phyloP scores from a whole-genome alignment of 345 rosid species.

The Carallia brachiata region DNA sequence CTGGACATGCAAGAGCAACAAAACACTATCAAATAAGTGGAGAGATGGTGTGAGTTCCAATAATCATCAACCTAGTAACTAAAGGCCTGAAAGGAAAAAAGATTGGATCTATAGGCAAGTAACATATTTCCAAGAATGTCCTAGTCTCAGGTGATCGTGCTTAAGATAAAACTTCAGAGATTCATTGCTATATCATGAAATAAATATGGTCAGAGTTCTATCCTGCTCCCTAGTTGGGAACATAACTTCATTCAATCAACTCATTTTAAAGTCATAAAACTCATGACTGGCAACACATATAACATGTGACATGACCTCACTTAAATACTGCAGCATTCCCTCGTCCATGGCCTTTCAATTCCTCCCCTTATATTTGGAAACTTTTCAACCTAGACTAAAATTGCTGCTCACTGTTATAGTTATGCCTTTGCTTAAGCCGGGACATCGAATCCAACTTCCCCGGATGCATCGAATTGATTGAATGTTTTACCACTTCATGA shows the following conservation, averaged over 20 bases:
- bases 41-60: background rate
- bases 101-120: background rate
- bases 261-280: background rate
- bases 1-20: background rate
- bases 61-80: too few species aligned
- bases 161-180: too few species aligned
- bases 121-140: background rate
- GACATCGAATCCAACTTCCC: background rate
- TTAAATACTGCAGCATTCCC: background rate
- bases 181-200: too few species aligned
- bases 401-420: background rate
- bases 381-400: background rate
- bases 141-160: too few species aligned
- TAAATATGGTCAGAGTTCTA: too few species aligned
- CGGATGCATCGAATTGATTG: background rate
- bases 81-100: too few species aligned
- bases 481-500: background rate
- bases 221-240: background rate
- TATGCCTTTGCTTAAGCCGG: background rate
- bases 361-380: background rate
- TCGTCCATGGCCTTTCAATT: background rate
- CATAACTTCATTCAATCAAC: background rate
- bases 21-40: background rate
- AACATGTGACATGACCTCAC: background rate
- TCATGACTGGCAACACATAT: background rate